Conservation (phyloP, 2,329 filamentous ascomycete species). For the Aureobasidium sp. region DNA sequence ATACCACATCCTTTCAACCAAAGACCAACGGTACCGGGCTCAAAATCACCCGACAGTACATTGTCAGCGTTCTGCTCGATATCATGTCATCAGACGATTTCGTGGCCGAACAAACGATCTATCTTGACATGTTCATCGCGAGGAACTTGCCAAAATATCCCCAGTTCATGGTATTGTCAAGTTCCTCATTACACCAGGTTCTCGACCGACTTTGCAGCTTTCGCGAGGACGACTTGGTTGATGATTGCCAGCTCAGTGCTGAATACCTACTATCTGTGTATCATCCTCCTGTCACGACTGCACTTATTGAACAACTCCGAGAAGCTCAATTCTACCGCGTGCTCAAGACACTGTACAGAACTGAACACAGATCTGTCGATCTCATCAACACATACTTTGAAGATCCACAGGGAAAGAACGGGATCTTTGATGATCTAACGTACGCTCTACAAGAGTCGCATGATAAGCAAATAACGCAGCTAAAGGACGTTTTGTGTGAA, state of each 20-base stretch:
- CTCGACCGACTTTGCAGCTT: slow-evolving; percentile 78
- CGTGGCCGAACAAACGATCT: slow-evolving; percentile 74
- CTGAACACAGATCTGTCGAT: slow-evolving; percentile 70
- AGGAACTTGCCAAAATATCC: slow-evolving; percentile 94
- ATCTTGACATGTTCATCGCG: slow-evolving; percentile 97
- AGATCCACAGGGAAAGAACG: slow-evolving; percentile 67
- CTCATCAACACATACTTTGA: slow-evolving; percentile 78
- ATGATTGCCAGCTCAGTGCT: slow-evolving; percentile 93
- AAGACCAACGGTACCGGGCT: slow-evolving; percentile 22
- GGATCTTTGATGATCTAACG: slow-evolving; percentile 71
- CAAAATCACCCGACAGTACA: slow-evolving; percentile 71
- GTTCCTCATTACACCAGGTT: slow-evolving; percentile 74
- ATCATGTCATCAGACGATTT: slow-evolving; percentile 79
- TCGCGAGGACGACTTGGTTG: slow-evolving; percentile 69
- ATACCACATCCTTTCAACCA: slow-evolving; percentile 46
- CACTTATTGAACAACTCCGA: slow-evolving; percentile 69
- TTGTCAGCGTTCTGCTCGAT: slow-evolving; percentile 83
- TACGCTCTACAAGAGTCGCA: slow-evolving; percentile 63
- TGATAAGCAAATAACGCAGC: slow-evolving; percentile 65
- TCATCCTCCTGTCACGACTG: slow-evolving; percentile 73
- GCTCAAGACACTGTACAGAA: slow-evolving; percentile 77
- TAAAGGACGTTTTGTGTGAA: slow-evolving; percentile 59
- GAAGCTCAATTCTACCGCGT: slow-evolving; percentile 83
- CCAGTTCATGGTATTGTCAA: slow-evolving; percentile 86
- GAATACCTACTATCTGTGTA: slow-evolving; percentile 94